These are phyloP conservation scores for Irpex sp. DNA, from an alignment of 1,284 basidiomycete genomes.

Conservation along the genomic window DNA sequence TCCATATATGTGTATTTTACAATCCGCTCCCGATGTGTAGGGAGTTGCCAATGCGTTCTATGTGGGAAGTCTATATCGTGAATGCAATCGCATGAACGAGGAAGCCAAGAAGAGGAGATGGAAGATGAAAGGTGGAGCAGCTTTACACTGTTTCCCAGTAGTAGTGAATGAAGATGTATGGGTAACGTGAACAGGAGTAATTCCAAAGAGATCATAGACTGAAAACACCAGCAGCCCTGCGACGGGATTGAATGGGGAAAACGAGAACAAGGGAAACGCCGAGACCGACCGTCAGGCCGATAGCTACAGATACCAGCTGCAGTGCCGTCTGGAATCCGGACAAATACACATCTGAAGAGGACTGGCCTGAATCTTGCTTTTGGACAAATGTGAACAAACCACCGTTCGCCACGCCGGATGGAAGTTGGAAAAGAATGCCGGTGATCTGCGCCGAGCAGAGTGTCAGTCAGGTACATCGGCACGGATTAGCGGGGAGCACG, in stretches of 20 bases:
- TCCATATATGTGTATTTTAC: background rate
- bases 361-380: conserved; percentile 43
- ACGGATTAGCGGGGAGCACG: conserved; percentile 15
- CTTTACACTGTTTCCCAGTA: no score
- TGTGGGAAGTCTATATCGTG: background rate
- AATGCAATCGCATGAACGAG: background rate
- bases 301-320: conserved; percentile 59
- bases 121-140: background rate
- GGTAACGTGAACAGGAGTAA: no score
- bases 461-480: background rate
- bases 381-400: conserved; percentile 77
- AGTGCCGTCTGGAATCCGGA: conserved; percentile 67
- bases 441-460: conserved; percentile 46
- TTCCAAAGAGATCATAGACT: conserved; percentile 37
- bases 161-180: no score
- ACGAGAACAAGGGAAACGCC: conserved; percentile 56
- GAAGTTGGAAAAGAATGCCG: conserved; percentile 85
- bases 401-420: conserved; percentile 81
- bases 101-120: background rate
- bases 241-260: conserved; percentile 55
- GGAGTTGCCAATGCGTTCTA: background rate
- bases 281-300: conserved; percentile 73
- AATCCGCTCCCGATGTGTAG: background rate
- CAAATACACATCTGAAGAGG: conserved; percentile 49
- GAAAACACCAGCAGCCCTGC: conserved; percentile 56